Base-by-base conservation (phyloP, 208 protist genomes). In the Leishmania tropica region DNA sequence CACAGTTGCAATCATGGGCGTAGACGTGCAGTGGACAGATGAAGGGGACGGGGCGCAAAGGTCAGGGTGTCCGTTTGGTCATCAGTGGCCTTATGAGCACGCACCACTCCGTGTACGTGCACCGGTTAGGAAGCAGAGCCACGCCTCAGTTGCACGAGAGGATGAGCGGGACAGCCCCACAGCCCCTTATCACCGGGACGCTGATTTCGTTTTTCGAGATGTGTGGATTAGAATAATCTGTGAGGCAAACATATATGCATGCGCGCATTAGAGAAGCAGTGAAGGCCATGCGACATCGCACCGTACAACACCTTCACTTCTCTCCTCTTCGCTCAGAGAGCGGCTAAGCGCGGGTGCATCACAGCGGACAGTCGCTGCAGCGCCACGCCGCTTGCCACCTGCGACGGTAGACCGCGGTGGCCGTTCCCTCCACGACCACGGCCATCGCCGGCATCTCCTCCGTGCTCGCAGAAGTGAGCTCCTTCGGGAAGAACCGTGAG, bases 311-410 rank as follows among this genome's bases (percentile, higher is more conserved):
- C 15, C 31, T 21, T 13, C 56, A 0, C 15, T 45, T 79, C 75
- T 73, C 21, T 7, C 28, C 40, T 40, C 24, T 56, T 24, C 54
- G 21, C 28, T 81, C 81, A 90, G 42, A 96, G 48, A 35, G 83
- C 77, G 19, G 67, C 79, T 6, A 97, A 81, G 7, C 79, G 60
- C 4, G 95, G 95, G 76, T 97, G 93, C 83, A 95, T 74, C 2
- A 96, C 86, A 2, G 89, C 83, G 40, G 89, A 96, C 11, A 96
- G 74, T 3, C 95, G 95, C 78, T 96, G 93, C n/a, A 97, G 62
- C 0, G 95, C 95, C 79, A 97, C 96, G 35, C 92, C 95, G 56
- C 87, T 91, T 6, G 93, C 93, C 47, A 97, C 93, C 76, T 95
- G 86, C 4, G 93, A 89, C 0, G 95, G 90, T 67, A 97, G 71